A percentile compares a stretch with the other conserved stretches of the same genome.
Evolutionary conservation across 2,329 filamentous ascomycete genomes (phyloP).

Genomic region (Trichophaea hybrida): DNA sequence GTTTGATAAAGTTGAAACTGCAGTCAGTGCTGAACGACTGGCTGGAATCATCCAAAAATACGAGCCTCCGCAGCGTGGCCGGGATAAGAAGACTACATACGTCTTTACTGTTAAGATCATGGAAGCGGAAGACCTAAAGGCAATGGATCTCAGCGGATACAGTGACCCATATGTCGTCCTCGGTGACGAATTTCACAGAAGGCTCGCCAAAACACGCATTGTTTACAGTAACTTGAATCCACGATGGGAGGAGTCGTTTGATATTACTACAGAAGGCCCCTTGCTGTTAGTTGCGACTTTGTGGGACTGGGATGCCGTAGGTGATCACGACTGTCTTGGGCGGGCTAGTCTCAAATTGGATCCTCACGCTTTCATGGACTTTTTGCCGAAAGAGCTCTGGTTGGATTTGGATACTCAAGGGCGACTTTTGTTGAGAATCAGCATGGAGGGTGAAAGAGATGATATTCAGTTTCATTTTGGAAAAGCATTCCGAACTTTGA

Average conservation of each 20-base stretch:
- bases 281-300: conserved; percentile 93
- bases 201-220: conserved; percentile 83
- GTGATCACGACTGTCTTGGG: conserved; percentile 93
- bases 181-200: conserved; percentile 94
- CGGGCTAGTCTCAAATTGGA: conserved; percentile 97
- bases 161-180: conserved; percentile 97
- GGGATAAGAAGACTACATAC: conserved; percentile 59
- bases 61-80: conserved; percentile 49
- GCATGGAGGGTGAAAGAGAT: conserved; percentile 96
- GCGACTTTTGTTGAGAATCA: conserved; percentile 72
- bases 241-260: conserved; percentile 91
- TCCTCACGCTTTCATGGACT: conserved; percentile 91
- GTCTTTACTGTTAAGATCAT: conserved; percentile 99
- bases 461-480: conserved; percentile 98
- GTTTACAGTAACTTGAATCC: conserved; percentile 84
- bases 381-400: conserved; percentile 92
- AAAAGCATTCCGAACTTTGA: conserved; percentile 87
- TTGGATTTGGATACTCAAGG: conserved; percentile 93
- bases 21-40: conserved; percentile 83
- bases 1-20: conserved; percentile 75
- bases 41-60: conserved; percentile 64
- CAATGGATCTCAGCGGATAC: conserved; percentile 86
- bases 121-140: conserved; percentile 91
- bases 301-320: conserved; percentile 96
- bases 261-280: conserved; percentile 82